phyloP scores from a whole-genome alignment of 345 rosid genomes.

The Brassica rapa region DNA sequence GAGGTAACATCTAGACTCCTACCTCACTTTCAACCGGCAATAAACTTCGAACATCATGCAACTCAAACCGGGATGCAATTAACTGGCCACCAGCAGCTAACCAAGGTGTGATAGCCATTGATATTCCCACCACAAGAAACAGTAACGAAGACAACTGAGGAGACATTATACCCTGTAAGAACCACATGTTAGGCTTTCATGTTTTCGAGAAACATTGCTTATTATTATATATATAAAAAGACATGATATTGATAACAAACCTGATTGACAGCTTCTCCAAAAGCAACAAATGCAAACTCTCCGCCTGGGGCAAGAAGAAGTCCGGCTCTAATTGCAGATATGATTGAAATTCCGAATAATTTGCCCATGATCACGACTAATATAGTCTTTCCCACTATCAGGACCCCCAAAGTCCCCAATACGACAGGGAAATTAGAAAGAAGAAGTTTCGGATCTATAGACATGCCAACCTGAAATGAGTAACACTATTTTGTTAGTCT shows the following conservation, averaged over 20 bases:
- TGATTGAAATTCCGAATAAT: slow-evolving; percentile 78
- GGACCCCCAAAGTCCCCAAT: slow-evolving; percentile 72
- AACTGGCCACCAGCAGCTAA: slow-evolving; percentile 99
- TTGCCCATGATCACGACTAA: slow-evolving; percentile 78
- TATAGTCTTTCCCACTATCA: slow-evolving; percentile 83
- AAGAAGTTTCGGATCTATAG: slow-evolving; percentile 96
- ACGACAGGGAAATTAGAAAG: slow-evolving; percentile 82
- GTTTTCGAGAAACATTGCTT: not conserved
- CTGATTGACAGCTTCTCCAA: slow-evolving; percentile 99
- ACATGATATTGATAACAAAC: slow-evolving; percentile 39
- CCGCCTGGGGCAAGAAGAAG: slow-evolving; percentile 99
- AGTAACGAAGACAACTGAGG: slow-evolving; percentile 85
- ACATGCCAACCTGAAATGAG: slow-evolving; percentile 95
- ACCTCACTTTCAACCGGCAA: slow-evolving; percentile 98
- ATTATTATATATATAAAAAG: not conserved
- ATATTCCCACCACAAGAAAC: slow-evolving; percentile 94
- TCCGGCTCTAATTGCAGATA: slow-evolving; percentile 87
- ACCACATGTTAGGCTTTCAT: slow-evolving; percentile 25
- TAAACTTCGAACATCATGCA: slow-evolving; percentile 91
- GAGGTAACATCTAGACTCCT: slow-evolving; percentile 28
- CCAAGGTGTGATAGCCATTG: slow-evolving; percentile 99
- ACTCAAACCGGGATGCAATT: slow-evolving; percentile 94
- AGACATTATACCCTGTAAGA: slow-evolving; percentile 92
- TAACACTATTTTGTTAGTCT: slow-evolving; percentile 35
- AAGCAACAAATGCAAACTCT: slow-evolving; percentile 98